Conservation (phyloP, 371 early-diverging fungal species). For the Apophysomyces elegans region DNA sequence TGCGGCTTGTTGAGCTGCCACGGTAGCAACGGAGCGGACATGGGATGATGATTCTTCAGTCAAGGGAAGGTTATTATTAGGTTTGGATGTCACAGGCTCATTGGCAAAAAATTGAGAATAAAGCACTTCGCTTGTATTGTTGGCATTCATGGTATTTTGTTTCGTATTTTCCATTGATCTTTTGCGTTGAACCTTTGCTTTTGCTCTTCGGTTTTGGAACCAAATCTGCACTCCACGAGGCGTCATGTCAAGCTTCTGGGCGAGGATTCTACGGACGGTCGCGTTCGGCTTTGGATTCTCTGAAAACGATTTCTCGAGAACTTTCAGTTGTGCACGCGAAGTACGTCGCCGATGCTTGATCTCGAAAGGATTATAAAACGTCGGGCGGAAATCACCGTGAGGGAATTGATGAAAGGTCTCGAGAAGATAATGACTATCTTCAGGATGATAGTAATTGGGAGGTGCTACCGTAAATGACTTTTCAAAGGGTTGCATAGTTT, state of each 20-base stretch:
- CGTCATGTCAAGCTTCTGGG: slow-evolving; percentile 82
- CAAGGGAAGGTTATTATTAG: slow-evolving; percentile 10
- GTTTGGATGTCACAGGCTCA: slow-evolving; percentile 16
- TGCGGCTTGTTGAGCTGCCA: slow-evolving; percentile 25
- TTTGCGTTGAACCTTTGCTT: slow-evolving; percentile 52
- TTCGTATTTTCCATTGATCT: slow-evolving; percentile 17
- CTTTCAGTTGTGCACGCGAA: slow-evolving; percentile 69
- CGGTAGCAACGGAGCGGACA: slow-evolving; percentile 37
- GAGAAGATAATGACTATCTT: slow-evolving; percentile 28
- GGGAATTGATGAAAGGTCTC: slow-evolving; percentile 56
- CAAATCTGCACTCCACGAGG: slow-evolving; percentile 94
- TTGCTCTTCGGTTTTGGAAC: slow-evolving; percentile 98
- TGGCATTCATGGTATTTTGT: background rate
- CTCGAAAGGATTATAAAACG: slow-evolving; percentile 79
- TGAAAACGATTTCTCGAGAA: slow-evolving; percentile 70
- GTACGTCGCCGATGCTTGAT: slow-evolving; percentile 81
- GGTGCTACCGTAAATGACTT: slow-evolving; percentile 30
- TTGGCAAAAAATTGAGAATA: slow-evolving; percentile 46
- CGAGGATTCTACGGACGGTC: slow-evolving; percentile 67
- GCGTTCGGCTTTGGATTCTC: slow-evolving; percentile 76
- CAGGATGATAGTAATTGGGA: slow-evolving; percentile 14
- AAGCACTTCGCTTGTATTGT: slow-evolving; percentile 16
- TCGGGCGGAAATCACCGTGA: slow-evolving; percentile 68
- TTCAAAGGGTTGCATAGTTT: slow-evolving; percentile 43
- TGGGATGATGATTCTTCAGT: slow-evolving; percentile 1